Base-by-base conservation (phyloP, 352 stramenopile species). In the Hyaloperonospora arabidopsidis region DNA sequence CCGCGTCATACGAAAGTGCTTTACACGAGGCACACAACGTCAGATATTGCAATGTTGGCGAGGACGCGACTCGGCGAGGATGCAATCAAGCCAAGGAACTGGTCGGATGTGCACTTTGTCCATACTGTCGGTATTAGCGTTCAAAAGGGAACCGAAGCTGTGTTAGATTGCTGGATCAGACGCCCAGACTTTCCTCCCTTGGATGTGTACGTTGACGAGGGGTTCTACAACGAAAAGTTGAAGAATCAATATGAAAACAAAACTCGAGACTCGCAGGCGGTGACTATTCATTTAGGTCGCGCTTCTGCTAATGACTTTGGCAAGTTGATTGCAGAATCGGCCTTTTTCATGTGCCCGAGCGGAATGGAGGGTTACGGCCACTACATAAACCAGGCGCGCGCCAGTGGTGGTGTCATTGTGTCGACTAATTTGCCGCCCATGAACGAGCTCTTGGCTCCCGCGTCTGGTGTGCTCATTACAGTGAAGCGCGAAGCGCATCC, bases 331-430 rank as follows among this genome's bases (percentile, higher is more conserved):
- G 45, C 67, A 8, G 70, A 79, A 47, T 49, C 66, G 11, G 50
- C 68, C 5, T 77, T 75, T 29, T 67, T 86, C 18, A 49, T 86
- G 40, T 84, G 75, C 23, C 70, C 75, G 10, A 86, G 75, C 35
- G 63, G 70, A 17, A 45, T 72, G 25, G 75, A 86, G 52, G 73
- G 72, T 35, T 85, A 84, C 49, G 76, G 76, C 17, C 74, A 87
- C 61, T 87, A 85, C 56, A 79, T 87, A 36, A 87, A 87, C 55
- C 76, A 87, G 52, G 76, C 74, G 12, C 62, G 76, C 18, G 76
- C 76, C 0, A 70, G 63, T 6, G 64, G 59, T 5, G 68, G 65
- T 2, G 14, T 85, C 45, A 69, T 87, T 41, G 47, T 81, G 25
- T 79, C 74, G 10, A 87, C 76, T 1, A 63, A 84, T 23, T 58